Evolutionary conservation across 176 grass and related monocot genomes (phyloP), one percentile per base, ranked within the genome.

Genomic region (Calamus simplicifolius): DNA sequence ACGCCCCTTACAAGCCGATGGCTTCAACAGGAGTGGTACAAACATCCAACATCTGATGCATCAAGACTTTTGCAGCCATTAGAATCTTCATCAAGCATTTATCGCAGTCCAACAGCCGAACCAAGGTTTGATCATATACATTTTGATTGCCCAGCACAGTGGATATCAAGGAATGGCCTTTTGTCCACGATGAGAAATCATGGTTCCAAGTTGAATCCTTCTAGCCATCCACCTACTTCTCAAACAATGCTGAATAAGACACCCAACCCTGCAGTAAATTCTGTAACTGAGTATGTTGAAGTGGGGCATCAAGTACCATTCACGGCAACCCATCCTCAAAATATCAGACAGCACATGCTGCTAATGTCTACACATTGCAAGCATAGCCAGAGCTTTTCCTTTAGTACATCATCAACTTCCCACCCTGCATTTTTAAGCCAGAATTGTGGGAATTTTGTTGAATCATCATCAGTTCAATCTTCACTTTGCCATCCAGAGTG

Each of bases 391-490:
- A 62, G 67, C 14, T n/a, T 56, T 18, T 58, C 63, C 29, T 79
- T 66, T 16, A 38, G 48, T 70, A 66, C 65, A 49, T 48, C 63
- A 51, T 68, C 68, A 70, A 55, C 72, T 63, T 61, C 49, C 51
- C 57, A 55, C 54, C 30, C 74, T 27, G 25, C 30, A 43, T 43
- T 43, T 43, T 43, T 43, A 43, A 43, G 35, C 63, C 61, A 43
- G 43, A 59, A 76, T 59, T 49, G 69, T 31, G 29, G 51, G 54
- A 68, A 35, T 73, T 61, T 69, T 51, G 17, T 72, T 51, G 55
- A 62, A 63, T 50, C 79, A 82, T 25, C 75, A 64, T 62, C n/a
- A 58, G 78, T 61, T 43, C 75, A 66, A 66, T 67, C 78, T 78
- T 69, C 52, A 18, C 31, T 53, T 65, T 68, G 43, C 18, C 31